phyloP scores from a whole-genome alignment of 139 green algal species.

The Chlamydomonas sphaeroides region DNA sequence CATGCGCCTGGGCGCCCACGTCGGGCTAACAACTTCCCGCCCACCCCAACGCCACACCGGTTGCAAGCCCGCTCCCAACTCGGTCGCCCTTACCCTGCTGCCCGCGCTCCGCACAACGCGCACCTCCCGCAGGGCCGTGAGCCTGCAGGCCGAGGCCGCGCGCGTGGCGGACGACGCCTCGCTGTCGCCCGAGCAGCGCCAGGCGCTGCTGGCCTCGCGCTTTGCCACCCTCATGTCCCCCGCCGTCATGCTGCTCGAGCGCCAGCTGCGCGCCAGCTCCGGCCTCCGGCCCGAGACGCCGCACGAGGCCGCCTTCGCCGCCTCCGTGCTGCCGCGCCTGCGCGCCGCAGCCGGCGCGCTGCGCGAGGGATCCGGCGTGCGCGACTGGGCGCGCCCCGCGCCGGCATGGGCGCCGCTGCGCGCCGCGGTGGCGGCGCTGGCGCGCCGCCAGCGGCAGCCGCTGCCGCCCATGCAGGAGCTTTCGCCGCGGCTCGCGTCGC shows the following conservation, averaged over 20 bases:
- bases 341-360: conserved; percentile 27
- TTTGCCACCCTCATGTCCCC: conserved; percentile 68
- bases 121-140: conserved; percentile 36
- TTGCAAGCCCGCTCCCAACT: too few relatives aligned
- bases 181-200: conserved; percentile 33
- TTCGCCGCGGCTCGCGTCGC: conserved; percentile 54
- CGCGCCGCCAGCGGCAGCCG: conserved; percentile 27
- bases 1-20: too few relatives aligned
- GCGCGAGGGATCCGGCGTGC: conserved; percentile 17
- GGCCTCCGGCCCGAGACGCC: conserved; percentile 31
- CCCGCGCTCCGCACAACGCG: too few relatives aligned
- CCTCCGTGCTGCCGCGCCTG: conserved; percentile 46
- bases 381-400: conserved; percentile 23
- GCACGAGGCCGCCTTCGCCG: conserved; percentile 54
- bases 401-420: conserved; percentile 60
- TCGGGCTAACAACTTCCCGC: too few relatives aligned
- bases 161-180: conserved; percentile 40
- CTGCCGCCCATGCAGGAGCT: conserved; percentile 49
- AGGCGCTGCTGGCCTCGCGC: conserved; percentile 39
- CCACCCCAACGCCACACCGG: too few relatives aligned
- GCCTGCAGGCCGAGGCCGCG: conserved; percentile 53
- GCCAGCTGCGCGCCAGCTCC: conserved; percentile 47
- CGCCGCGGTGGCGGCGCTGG: conserved; percentile 43
- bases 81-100: too few relatives aligned
- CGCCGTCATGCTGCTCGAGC: conserved; percentile 61